These are phyloP conservation scores for Mycena floridula DNA, from an alignment of 768 basidiomycete species.

Conservation along the genomic window DNA sequence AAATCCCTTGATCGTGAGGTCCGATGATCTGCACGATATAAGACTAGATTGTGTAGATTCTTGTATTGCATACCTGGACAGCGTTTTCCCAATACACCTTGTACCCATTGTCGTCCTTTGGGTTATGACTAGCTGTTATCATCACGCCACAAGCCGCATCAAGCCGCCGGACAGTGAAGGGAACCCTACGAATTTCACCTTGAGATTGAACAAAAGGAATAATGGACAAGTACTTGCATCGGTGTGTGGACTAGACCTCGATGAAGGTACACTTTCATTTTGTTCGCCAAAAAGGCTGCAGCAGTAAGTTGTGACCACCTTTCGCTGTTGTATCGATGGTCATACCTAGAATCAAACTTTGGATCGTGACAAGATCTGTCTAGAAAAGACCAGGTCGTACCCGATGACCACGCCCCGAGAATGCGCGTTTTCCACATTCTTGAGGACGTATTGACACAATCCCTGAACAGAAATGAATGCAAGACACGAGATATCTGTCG, in stretches of 20 bases:
- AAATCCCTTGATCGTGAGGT: constrained; percentile 79
- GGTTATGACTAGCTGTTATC: constrained; percentile 94
- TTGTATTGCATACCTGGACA: constrained; percentile 50
- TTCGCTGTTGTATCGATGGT: constrained; percentile 74
- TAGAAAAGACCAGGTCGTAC: no score
- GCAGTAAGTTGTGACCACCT: constrained; percentile 76
- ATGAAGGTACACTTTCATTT: constrained; percentile 65
- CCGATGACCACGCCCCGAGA: constrained; percentile 74
- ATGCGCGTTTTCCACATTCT: constrained; percentile 45
- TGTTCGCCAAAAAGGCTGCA: constrained; percentile 55
- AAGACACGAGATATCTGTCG: background rate
- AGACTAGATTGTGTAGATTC: background rate
- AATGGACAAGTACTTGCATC: constrained; percentile 37
- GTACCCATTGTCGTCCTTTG: constrained; percentile 88
- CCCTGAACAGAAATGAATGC: constrained; percentile 61
- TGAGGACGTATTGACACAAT: constrained; percentile 64
- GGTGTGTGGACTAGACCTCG: constrained; percentile 76
- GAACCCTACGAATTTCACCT: constrained; percentile 47
- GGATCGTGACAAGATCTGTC: no score
- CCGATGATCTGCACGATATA: constrained; percentile 57
- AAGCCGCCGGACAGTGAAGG: constrained; percentile 64
- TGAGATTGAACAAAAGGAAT: background rate
- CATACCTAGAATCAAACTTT: no score
- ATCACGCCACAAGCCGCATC: constrained; percentile 80
- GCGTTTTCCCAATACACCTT: constrained; percentile 93